phyloP scores from a whole-genome alignment of 2,329 filamentous ascomycete species.

The Pyrenophora tritici-repentis region DNA sequence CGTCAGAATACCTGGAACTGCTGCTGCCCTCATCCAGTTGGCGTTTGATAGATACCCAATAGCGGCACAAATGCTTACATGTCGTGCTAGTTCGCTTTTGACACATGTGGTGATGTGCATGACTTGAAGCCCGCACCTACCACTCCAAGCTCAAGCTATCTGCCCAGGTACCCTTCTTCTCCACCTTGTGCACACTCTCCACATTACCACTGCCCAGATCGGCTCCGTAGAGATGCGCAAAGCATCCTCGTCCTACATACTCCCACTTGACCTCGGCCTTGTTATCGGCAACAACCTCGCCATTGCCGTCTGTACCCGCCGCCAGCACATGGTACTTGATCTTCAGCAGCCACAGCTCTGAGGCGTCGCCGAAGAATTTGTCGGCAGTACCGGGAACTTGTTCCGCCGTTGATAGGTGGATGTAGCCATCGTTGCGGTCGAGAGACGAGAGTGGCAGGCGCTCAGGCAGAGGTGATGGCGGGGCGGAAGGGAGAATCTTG shows the following conservation, averaged over 20 bases:
- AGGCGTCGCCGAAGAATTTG: conserved; percentile 40
- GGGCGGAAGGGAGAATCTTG: conserved; percentile 63
- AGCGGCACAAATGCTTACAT: too few relatives aligned
- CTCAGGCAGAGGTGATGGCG: conserved; percentile 59
- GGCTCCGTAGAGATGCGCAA: conserved; percentile 62
- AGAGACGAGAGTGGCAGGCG: conserved; percentile 64
- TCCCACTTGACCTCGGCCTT: conserved; percentile 59
- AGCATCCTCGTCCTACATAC: conserved; percentile 52
- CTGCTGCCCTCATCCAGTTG: too few relatives aligned
- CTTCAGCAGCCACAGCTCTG: conserved; percentile 59
- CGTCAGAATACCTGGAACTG: neutral
- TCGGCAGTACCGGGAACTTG: conserved; percentile 52
- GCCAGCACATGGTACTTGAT: conserved; percentile 54
- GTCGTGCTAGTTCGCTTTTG: too few relatives aligned
- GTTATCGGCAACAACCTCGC: conserved; percentile 25
- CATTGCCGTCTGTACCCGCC: conserved; percentile 37
- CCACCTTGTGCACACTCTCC: conserved; percentile 54
- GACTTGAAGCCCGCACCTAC: conserved; percentile 25
- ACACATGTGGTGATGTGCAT: too few relatives aligned
- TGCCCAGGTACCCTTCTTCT: conserved; percentile 57
- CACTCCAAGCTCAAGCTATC: conserved; percentile 41
- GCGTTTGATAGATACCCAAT: too few relatives aligned
- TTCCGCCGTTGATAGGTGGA: conserved; percentile 63
- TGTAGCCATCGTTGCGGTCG: conserved; percentile 64
- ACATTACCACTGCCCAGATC: conserved; percentile 62